Conservation (phyloP, 1,284 basidiomycete species). For the Austroboletus olivaceoglutinosus region DNA sequence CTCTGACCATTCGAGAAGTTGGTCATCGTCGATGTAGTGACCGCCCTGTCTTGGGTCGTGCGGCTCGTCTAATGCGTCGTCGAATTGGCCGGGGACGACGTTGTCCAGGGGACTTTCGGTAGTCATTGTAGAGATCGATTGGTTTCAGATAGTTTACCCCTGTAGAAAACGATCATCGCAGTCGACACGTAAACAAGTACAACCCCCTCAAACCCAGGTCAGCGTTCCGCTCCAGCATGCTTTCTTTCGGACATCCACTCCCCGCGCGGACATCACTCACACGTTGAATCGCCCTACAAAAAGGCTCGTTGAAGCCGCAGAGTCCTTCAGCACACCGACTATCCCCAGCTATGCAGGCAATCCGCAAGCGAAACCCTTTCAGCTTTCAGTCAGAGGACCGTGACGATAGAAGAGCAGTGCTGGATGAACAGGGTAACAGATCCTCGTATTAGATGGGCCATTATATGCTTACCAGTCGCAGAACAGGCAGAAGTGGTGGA, state of each 20-base stretch:
- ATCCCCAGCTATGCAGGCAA: slow-evolving; percentile 21
- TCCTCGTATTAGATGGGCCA: neutral
- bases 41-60: slow-evolving; percentile 35
- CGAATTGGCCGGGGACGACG: slow-evolving; percentile 49
- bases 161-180: slow-evolving; percentile 3
- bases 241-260: neutral
- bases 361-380: slow-evolving; percentile 48
- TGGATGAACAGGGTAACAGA: slow-evolving; percentile 52
- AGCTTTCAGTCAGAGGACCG: slow-evolving; percentile 33
- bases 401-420: slow-evolving; percentile 32
- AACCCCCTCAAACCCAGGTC: slow-evolving; percentile 14
- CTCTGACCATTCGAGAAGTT: slow-evolving; percentile 41
- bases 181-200: slow-evolving; percentile 23
- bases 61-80: slow-evolving; percentile 41
- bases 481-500: slow-evolving; percentile 56
- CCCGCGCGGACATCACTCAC: slow-evolving; percentile 5
- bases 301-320: neutral
- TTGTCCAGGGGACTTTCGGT: slow-evolving; percentile 13
- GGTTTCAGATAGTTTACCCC: slow-evolving; percentile 14
- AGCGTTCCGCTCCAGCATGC: neutral
- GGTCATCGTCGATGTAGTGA: slow-evolving; percentile 49
- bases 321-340: neutral
- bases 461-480: slow-evolving; percentile 26
- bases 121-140: slow-evolving; percentile 17
- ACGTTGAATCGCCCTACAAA: slow-evolving; percentile 15